Percentiles rank a stretch among this genome's conserved stretches.
Conservation (phyloP, 441 rosid species). For the Arabidopsis hybrid region DNA sequence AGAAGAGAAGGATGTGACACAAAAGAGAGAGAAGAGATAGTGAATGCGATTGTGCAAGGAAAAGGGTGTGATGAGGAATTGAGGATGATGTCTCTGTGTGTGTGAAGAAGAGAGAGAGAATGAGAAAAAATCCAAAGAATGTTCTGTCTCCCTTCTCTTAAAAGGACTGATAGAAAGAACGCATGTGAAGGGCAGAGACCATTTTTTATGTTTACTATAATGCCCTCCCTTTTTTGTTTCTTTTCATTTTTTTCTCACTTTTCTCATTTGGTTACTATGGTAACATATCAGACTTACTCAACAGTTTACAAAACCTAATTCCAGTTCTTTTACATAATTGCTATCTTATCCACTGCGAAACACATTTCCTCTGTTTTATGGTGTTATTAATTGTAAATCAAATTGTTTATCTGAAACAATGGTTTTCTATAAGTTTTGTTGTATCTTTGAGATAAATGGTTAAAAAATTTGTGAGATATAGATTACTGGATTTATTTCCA, state of each 20-base stretch:
- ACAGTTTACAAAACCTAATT: conserved; percentile 1
- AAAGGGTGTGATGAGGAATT: conserved; percentile 34
- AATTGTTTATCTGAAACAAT: neutral
- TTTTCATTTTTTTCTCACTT: neutral
- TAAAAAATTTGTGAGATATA: neutral
- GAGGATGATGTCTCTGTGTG: conserved; percentile 50
- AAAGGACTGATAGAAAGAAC: conserved; percentile 49
- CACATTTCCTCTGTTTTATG: neutral
- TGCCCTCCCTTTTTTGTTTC: conserved; percentile 40
- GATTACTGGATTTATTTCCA: conserved; percentile 11
- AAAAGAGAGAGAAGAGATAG: conserved; percentile 22
- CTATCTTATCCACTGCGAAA: neutral
- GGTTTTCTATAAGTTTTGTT: neutral
- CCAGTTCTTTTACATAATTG: neutral
- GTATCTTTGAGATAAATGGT: neutral
- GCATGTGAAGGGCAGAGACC: conserved; percentile 57
- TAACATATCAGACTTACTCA: too few species aligned
- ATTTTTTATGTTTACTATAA: conserved; percentile 47
- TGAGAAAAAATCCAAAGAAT: conserved; percentile 46
- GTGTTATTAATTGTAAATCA: neutral
- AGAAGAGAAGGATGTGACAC: conserved; percentile 22
- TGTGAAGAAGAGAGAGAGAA: conserved; percentile 42
- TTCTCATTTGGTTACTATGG: conserved; percentile 9
- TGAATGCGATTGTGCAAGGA: conserved; percentile 34
- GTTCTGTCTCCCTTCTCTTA: conserved; percentile 58